Evolutionary conservation across 306 rosid species (phyloP).

Genomic region (Vicia faba): DNA sequence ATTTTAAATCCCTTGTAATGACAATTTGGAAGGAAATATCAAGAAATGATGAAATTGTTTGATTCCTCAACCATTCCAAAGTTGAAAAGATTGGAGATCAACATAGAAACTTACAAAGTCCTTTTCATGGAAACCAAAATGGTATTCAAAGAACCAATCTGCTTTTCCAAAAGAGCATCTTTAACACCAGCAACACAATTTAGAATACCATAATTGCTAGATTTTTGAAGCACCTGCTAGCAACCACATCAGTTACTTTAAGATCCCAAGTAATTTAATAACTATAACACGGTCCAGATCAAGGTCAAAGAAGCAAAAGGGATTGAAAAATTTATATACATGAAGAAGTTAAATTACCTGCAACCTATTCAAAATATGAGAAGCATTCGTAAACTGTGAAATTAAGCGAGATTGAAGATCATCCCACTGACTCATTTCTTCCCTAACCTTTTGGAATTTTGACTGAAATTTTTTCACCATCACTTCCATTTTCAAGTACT

Average conservation of each 20-base stretch:
- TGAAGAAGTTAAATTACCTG: slow-evolving; percentile 47
- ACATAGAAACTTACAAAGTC: slow-evolving; percentile 52
- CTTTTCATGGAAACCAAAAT: slow-evolving; percentile 58
- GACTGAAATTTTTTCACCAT: slow-evolving; percentile 66
- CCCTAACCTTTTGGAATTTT: slow-evolving; percentile 64
- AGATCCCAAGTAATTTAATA: slow-evolving; percentile 20
- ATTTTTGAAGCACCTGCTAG: slow-evolving; percentile 66
- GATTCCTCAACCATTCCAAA: slow-evolving; percentile 1
- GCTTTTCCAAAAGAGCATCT: slow-evolving; percentile 63
- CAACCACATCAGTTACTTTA: slow-evolving; percentile 26
- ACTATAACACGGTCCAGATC: slow-evolving; percentile 8
- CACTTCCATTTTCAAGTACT: slow-evolving; percentile 57
- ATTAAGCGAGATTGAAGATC: slow-evolving; percentile 62
- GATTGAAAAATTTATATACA: background rate
- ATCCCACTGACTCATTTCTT: slow-evolving; percentile 64
- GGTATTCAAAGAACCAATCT: slow-evolving; percentile 65
- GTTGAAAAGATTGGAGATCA: background rate
- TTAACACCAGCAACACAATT: slow-evolving; percentile 40
- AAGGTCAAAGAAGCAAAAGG: slow-evolving; percentile 3
- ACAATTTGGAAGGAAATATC: too few species aligned
- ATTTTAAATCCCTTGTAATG: background rate
- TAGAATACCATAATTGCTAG: slow-evolving; percentile 56
- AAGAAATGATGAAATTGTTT: too few species aligned
- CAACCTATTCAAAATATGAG: slow-evolving; percentile 66
- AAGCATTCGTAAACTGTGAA: slow-evolving; percentile 68